Base-by-base conservation (phyloP, 331 rosid genomes). In the Spiraea crenata region DNA sequence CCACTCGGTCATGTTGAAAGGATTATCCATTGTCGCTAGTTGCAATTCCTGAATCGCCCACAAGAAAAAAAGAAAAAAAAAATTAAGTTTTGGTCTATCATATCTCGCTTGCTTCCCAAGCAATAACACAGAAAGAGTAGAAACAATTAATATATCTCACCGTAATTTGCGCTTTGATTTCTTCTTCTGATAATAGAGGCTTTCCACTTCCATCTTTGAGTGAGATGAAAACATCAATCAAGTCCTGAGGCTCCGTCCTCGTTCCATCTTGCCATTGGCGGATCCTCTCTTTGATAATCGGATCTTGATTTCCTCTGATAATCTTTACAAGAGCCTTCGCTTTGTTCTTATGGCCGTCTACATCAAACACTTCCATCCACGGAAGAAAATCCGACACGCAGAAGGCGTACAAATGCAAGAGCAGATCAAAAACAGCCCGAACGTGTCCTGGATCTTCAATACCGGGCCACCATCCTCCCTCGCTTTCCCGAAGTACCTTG, bases 1-100 rank as follows among this genome's bases (percentile, higher is more conserved):
- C 89, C 89, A 84, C 63, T 84, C 88, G 4, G 56, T 59, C 16
- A 57, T 63, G 17, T 69, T 86, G 41, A 76, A 75, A 1, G 87
- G 89, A 8, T 81, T 83, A 49, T 85, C 86, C 20, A 79, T 57
- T 0, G 57, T 3, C 34, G 79, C 85, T 3, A 83, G 7, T 56
- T 79, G 49, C 1, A 88, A 1, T 51, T 87, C 93, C 88, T 85
- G 31, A 11, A 38, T 17, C 46, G 20, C 42, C 39, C 4, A 42
- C 20, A 45, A 52, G 4, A 48, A 2, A 10, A 45, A 8, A 45
- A 8, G 4, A n/a, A n/a, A n/a, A n/a, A n/a, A n/a, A n/a, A n/a
- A n/a, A n/a, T n/a, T n/a, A n/a, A n/a, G n/a, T n/a, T n/a, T 45
- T 8, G 12, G 48, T 45, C 8, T 25, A 25, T 25, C 31, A 25